A percentile compares a stretch with the other conserved stretches of the same genome.
Evolutionary conservation across 2,329 filamentous ascomycete species (phyloP).

Genomic region (Epichloe uncinata): DNA sequence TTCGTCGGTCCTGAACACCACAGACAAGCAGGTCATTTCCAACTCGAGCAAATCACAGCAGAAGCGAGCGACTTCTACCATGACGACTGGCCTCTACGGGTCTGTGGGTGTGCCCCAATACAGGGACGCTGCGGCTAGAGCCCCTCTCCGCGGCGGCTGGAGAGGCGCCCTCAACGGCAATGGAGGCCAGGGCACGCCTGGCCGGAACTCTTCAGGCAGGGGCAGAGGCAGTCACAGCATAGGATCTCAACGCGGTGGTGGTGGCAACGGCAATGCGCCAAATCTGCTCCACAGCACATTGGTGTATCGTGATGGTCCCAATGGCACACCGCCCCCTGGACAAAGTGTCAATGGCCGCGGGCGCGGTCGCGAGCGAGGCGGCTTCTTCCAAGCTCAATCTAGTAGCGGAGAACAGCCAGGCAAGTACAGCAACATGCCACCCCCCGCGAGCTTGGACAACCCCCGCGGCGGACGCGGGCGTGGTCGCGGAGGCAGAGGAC

Average conservation of each 20-base stretch:
- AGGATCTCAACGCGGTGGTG: constrained; percentile 20
- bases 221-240: constrained; percentile 27
- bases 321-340: constrained; percentile 13
- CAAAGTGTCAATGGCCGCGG: constrained; percentile 16
- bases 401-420: constrained; percentile 10
- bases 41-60: constrained; percentile 39
- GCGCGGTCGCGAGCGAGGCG: constrained; percentile 20
- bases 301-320: constrained; percentile 33
- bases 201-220: constrained; percentile 20
- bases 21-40: constrained; percentile 66
- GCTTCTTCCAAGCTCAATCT: constrained; percentile 9
- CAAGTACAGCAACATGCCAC: constrained; percentile 44
- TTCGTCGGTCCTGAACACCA: constrained; percentile 80
- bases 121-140: constrained; percentile 40
- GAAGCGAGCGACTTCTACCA: constrained; percentile 35
- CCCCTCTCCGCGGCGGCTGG: constrained; percentile 42
- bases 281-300: constrained; percentile 37
- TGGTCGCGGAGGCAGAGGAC: constrained; percentile 25
- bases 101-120: constrained; percentile 49
- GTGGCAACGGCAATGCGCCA: constrained; percentile 16
- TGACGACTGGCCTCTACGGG: constrained; percentile 41
- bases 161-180: constrained; percentile 40
- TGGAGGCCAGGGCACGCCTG: constrained; percentile 24
- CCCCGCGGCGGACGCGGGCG: constrained; percentile 26
- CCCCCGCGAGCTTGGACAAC: constrained; percentile 42